A percentile compares a stretch with the other conserved stretches of the same genome.
These are phyloP conservation scores for Ganoderma multipileum DNA, from an alignment of 1,284 basidiomycete genomes.

Conservation along the genomic window DNA sequence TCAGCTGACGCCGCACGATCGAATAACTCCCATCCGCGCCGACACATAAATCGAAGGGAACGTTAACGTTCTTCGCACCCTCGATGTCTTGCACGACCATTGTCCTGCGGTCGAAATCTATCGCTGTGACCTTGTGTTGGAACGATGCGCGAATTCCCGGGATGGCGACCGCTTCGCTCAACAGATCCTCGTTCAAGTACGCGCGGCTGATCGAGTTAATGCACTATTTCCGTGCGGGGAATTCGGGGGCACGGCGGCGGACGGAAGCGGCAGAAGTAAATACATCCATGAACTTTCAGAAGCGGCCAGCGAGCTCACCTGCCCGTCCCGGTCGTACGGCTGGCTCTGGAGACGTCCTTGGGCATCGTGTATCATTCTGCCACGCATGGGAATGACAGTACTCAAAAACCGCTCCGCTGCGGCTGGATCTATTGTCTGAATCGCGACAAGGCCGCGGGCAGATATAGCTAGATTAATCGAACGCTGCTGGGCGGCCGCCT, in stretches of 20 bases:
- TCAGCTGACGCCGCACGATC: constrained; percentile 85
- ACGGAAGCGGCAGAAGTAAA: constrained; percentile 31
- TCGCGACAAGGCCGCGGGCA: constrained; percentile 88
- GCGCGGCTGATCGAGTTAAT: constrained; percentile 95
- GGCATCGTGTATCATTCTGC: constrained; percentile 91
- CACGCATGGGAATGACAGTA: constrained; percentile 92
- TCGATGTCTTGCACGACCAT: constrained; percentile 56
- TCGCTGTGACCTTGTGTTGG: constrained; percentile 77
- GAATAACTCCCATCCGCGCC: constrained; percentile 93
- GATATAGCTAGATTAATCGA: constrained; percentile 98
- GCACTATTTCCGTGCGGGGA: constrained; percentile 56
- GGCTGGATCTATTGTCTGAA: constrained; percentile 80
- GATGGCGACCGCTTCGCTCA: constrained; percentile 71
- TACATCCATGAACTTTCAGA: constrained; percentile 17
- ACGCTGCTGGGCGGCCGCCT: constrained; percentile 69
- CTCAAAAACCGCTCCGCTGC: constrained; percentile 80
- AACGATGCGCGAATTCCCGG: constrained; percentile 79
- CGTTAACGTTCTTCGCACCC: constrained; percentile 51
- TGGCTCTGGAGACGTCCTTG: constrained; percentile 81
- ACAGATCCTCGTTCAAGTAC: constrained; percentile 86
- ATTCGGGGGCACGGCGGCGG: constrained; percentile 31
- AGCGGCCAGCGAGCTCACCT: constrained; percentile 58
- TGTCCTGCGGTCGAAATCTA: constrained; percentile 76
- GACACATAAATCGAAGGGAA: constrained; percentile 82
- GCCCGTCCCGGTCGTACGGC: constrained; percentile 86